These are phyloP conservation scores for Penicillium italicum DNA, from an alignment of 2,329 filamentous ascomycete genomes.

Conservation along the genomic window DNA sequence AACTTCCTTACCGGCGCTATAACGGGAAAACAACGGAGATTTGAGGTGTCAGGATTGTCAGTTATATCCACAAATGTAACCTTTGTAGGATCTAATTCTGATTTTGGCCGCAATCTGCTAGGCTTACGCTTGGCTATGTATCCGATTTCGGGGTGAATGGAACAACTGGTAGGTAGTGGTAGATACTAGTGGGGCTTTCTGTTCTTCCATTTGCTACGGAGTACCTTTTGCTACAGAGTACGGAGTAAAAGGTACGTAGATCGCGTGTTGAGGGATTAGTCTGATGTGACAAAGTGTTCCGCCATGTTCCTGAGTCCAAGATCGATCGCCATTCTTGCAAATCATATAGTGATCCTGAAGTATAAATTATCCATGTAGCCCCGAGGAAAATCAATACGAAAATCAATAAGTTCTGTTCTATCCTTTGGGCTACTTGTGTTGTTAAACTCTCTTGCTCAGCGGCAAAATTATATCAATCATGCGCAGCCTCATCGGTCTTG, in stretches of 20 bases:
- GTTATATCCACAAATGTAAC: background rate
- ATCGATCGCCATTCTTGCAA: background rate
- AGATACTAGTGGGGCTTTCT: background rate
- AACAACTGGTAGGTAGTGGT: background rate
- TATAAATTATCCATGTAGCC: background rate
- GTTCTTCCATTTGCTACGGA: background rate
- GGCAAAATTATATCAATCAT: constrained; percentile 4
- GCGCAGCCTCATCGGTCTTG: constrained; percentile 14
- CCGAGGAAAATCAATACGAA: background rate
- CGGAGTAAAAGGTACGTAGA: background rate
- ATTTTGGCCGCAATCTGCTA: background rate
- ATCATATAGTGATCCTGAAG: background rate
- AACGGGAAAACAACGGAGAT: background rate
- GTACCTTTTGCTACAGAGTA: background rate
- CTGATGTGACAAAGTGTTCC: background rate
- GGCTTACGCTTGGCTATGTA: background rate
- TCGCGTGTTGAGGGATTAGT: background rate
- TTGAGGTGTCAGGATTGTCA: background rate
- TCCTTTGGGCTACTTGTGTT: too few relatives aligned
- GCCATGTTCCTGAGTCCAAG: background rate
- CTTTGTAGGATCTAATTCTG: background rate
- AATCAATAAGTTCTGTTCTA: background rate
- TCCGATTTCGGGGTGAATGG: background rate
- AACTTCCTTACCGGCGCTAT: background rate
- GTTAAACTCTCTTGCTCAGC: background rate